These are phyloP conservation scores for Rhizopogon vinicolor DNA, from an alignment of 768 basidiomycete genomes.

Conservation along the genomic window DNA sequence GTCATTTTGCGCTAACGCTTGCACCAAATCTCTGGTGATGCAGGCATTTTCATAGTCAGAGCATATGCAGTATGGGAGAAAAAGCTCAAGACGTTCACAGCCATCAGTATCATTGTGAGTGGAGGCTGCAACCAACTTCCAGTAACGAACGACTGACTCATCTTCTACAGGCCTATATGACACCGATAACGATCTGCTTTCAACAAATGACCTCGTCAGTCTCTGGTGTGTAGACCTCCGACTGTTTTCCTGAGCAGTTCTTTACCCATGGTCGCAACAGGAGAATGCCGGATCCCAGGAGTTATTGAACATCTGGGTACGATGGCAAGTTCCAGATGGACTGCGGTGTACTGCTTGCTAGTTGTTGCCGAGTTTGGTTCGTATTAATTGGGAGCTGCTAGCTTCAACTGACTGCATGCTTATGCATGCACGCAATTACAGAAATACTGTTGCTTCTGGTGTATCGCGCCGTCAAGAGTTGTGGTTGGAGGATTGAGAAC, in stretches of 20 bases:
- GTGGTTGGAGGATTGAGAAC: background rate
- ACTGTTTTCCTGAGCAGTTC: too few relatives aligned
- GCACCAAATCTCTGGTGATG: background rate
- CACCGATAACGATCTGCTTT: background rate
- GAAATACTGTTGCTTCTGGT: background rate
- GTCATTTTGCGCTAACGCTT: background rate
- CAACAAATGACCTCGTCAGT: background rate
- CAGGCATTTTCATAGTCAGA: background rate
- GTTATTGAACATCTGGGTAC: too few relatives aligned
- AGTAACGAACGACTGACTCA: background rate
- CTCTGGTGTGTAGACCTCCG: too few relatives aligned
- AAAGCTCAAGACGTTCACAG: background rate
- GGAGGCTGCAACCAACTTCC: background rate
- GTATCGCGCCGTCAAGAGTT: background rate
- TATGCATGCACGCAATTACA: background rate
- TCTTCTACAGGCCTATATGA: background rate
- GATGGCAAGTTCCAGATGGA: too few relatives aligned
- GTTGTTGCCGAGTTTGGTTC: too few relatives aligned
- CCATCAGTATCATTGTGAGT: background rate
- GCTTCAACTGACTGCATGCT: too few relatives aligned
- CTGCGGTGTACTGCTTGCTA: too few relatives aligned
- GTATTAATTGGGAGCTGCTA: too few relatives aligned
- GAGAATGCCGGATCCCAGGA: too few relatives aligned
- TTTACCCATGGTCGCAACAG: too few relatives aligned
- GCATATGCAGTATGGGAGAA: background rate